phyloP scores from a whole-genome alignment of 2,329 filamentous ascomycete species.

The Amphichorda felina region DNA sequence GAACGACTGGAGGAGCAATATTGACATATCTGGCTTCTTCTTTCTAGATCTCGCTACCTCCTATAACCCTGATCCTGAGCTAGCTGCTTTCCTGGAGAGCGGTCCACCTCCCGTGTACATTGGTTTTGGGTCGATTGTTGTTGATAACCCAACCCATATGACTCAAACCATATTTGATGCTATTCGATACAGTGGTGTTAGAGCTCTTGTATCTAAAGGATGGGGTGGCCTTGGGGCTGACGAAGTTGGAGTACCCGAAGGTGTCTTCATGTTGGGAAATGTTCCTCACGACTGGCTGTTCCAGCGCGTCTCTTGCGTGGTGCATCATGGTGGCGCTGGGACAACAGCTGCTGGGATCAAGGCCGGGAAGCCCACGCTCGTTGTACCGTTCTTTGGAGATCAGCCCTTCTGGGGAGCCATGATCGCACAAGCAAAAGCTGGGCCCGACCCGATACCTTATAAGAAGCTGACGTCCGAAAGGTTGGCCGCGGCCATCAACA shows the following conservation, averaged over 20 bases:
- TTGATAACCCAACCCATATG: conserved; percentile 61
- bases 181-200: conserved; percentile 51
- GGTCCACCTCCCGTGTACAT: conserved; percentile 70
- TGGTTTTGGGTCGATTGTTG: conserved; percentile 74
- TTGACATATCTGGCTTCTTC: conserved; percentile 66
- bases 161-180: conserved; percentile 64
- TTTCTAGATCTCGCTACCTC: conserved; percentile 58
- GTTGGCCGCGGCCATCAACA: conserved; percentile 50
- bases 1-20: conserved; percentile 60
- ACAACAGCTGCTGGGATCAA: conserved; percentile 82
- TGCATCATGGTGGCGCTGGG: conserved; percentile 80
- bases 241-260: conserved; percentile 55
- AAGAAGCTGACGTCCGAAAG: conserved; percentile 55
- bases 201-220: conserved; percentile 74
- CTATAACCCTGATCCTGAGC: conserved; percentile 53
- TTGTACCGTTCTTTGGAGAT: conserved; percentile 81
- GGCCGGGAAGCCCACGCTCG: conserved; percentile 65
- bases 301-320: conserved; percentile 65
- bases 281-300: conserved; percentile 87
- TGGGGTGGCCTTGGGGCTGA: conserved; percentile 79
- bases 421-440: conserved; percentile 60
- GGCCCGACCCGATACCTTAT: conserved; percentile 57
- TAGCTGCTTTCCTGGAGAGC: conserved; percentile 53
- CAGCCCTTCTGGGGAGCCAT: conserved; percentile 78
- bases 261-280: conserved; percentile 75